phyloP scores from a whole-genome alignment of 345 rosid genomes.

The Dipteronia dyeriana region DNA sequence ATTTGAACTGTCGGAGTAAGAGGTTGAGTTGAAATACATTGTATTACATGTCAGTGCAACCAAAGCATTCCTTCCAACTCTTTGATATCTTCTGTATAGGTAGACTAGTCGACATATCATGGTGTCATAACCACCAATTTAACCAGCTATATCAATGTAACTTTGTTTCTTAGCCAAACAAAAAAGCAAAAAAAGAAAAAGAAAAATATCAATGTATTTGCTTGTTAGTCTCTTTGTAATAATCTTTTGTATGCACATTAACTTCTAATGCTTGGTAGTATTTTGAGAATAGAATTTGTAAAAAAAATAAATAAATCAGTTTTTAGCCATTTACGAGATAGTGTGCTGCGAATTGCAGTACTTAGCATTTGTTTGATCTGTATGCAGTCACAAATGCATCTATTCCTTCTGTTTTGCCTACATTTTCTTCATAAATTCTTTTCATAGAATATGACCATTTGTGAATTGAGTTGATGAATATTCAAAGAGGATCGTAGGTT shows the following conservation, averaged over 20 bases:
- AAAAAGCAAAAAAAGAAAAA: background rate
- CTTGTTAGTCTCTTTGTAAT: background rate
- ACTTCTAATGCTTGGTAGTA: background rate
- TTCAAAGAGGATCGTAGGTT: too few species aligned
- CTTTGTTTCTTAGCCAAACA: background rate
- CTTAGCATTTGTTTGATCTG: background rate
- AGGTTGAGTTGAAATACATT: slow-evolving; percentile 34
- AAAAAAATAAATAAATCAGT: background rate
- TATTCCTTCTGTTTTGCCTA: background rate
- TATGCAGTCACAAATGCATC: background rate
- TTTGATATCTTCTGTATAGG: slow-evolving; percentile 14
- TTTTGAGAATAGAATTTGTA: background rate
- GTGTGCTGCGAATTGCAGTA: background rate
- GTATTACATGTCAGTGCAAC: background rate
- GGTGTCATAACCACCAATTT: background rate
- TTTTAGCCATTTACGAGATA: background rate
- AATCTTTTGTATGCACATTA: background rate
- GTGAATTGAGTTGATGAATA: too few species aligned
- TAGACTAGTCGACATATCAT: slow-evolving; percentile 13
- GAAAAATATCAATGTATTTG: background rate
- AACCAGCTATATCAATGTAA: slow-evolving; percentile 2
- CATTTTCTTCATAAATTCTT: background rate
- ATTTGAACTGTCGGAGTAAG: slow-evolving; percentile 61
- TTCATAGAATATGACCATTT: background rate
- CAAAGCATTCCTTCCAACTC: background rate